A percentile compares a stretch with the other conserved stretches of the same genome.
Evolutionary conservation across 306 rosid species (phyloP).

Genomic region (Malus sieversii): DNA sequence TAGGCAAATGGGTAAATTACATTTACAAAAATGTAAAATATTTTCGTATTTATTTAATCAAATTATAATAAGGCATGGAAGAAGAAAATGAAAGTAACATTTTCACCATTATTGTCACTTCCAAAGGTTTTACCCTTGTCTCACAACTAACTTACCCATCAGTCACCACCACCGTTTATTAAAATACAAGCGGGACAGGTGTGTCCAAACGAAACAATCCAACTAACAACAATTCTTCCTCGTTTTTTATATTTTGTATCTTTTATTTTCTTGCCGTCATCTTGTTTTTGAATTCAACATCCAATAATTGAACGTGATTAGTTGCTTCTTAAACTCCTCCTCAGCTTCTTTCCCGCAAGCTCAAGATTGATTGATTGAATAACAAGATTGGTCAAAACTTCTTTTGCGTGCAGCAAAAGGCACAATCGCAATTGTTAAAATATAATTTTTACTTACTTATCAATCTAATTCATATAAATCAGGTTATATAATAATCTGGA

Average conservation of each 20-base stretch:
- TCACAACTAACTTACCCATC: background rate
- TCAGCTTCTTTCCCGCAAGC: background rate
- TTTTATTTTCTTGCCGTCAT: background rate
- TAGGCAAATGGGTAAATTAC: no score
- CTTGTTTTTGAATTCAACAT: background rate
- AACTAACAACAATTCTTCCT: background rate
- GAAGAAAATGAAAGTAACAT: background rate
- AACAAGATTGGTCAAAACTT: background rate
- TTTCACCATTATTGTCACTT: background rate
- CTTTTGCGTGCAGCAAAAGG: background rate
- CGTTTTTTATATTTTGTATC: background rate
- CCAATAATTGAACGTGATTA: background rate
- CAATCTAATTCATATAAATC: no score
- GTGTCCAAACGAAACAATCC: background rate
- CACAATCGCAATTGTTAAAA: background rate
- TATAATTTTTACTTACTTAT: no score
- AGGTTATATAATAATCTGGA: no score
- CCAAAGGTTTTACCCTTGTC: background rate
- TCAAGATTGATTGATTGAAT: background rate
- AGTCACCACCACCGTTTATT: background rate
- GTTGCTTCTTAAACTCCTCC: constrained; percentile 1
- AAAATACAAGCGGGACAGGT: background rate
- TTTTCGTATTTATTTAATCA: background rate
- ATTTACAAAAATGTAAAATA: background rate
- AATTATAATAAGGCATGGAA: background rate